These are phyloP conservation scores for Gaultheria prostrata DNA, from an alignment of 148 eudicot species.

Conservation along the genomic window DNA sequence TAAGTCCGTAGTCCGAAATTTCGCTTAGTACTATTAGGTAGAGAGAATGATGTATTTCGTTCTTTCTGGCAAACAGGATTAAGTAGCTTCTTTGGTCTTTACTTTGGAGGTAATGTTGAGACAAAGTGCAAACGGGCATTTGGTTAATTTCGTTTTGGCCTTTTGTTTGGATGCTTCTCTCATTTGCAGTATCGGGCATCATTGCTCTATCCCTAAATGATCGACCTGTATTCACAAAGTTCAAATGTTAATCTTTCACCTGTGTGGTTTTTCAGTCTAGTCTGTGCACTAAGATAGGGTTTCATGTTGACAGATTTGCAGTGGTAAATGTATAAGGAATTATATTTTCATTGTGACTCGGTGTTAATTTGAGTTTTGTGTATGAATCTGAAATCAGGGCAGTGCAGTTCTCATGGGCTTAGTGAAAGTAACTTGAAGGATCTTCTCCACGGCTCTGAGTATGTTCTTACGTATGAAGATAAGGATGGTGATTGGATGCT, in stretches of 20 bases:
- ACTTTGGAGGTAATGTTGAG: neutral
- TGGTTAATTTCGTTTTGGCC: neutral
- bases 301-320: neutral
- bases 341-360: neutral
- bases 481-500: conserved; percentile 58
- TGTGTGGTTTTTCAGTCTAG: neutral
- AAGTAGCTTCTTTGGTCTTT: neutral
- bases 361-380: conserved; percentile 17
- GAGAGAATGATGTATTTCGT: neutral
- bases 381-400: conserved; percentile 25
- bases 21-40: neutral
- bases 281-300: neutral
- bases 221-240: neutral
- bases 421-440: conserved; percentile 37
- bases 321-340: neutral
- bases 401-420: conserved; percentile 28
- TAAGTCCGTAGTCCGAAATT: neutral
- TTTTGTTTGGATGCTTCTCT: neutral
- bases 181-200: neutral
- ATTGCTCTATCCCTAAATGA: neutral
- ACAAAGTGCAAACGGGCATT: neutral
- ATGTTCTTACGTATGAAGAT: conserved; percentile 50
- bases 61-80: neutral
- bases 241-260: neutral
- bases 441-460: conserved; percentile 41